These are phyloP conservation scores for Phytophthora colocasiae DNA, from an alignment of 352 stramenopile species.

Conservation along the genomic window DNA sequence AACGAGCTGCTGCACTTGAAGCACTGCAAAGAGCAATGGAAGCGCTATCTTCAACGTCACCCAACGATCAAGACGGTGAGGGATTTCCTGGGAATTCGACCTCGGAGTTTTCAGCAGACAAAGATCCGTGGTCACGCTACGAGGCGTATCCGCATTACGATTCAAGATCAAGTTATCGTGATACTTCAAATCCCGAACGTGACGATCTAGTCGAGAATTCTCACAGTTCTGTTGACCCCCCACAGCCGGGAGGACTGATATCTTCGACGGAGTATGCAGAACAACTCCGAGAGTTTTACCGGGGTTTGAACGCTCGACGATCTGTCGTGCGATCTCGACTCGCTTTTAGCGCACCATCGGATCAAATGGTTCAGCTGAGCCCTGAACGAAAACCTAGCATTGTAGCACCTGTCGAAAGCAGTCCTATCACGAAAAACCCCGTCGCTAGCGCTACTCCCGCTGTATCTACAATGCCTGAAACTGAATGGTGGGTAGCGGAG, in stretches of 20 bases:
- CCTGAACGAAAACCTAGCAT: slow-evolving; percentile 24
- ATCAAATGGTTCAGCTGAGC: slow-evolving; percentile 27
- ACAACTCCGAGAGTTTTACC: slow-evolving; percentile 35
- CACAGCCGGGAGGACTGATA: not conserved
- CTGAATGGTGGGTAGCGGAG: slow-evolving; percentile 21
- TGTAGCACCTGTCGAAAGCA: not conserved
- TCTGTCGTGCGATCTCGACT: slow-evolving; percentile 30
- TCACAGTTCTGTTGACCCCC: not conserved
- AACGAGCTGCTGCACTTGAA: slow-evolving; percentile 30
- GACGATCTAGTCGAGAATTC: not conserved
- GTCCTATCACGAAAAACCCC: no score
- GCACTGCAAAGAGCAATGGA: slow-evolving; percentile 30
- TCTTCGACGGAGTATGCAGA: slow-evolving; percentile 7
- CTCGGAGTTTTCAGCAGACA: slow-evolving; percentile 1
- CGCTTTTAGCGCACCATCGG: slow-evolving; percentile 15
- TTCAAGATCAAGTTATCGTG: not conserved
- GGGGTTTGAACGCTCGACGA: slow-evolving; percentile 24
- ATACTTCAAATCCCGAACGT: not conserved
- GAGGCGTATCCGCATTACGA: slow-evolving; percentile 17
- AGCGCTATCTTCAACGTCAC: slow-evolving; percentile 19
- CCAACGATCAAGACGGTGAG: slow-evolving; percentile 7
- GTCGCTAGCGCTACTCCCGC: no score
- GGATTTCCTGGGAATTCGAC: not conserved
- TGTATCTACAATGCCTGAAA: slow-evolving; percentile 2
- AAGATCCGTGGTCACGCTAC: slow-evolving; percentile 21